Evolutionary conservation across 805 yeast species (phyloP), one percentile per base, ranked within the genome.

Genomic region (Lipomyces yamanashiensis): DNA sequence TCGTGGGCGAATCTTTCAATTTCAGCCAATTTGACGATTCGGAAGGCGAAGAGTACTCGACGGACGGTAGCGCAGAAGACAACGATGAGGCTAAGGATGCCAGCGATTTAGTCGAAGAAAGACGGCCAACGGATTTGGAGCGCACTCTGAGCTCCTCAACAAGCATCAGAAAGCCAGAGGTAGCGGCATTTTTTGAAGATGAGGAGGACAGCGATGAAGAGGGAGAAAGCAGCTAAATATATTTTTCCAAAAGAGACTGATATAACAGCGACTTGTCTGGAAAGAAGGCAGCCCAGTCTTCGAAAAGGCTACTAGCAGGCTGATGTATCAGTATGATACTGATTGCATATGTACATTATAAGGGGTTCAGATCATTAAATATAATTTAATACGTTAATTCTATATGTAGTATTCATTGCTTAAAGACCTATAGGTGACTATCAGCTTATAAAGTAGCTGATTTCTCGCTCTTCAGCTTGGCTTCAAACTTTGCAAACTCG

Each of bases 401-500:
- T 28, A 28, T 23, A 9, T 12, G 39, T 21, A n/a, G 13, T 40
- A 37, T 52, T 28, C 33, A 49, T 49, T 13, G 23, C 33, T 6
- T 12, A 47, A 2, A 36, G 12, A 10, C 28, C 5, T 8, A 7
- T 21, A 21, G 4, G n/a, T n/a, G 10, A 12, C 23, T 48, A 23
- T 23, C n/a, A 48, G n/a, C 33, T 34, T 50, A 50, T 23, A 36
- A 2, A 8, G 54, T 12, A 13, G 45, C 47, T 15, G 17, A 33
- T 13, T 51, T 58, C 70, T 76, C 74, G 19, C 69, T 66, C 64
- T 80, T 77, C 63, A 86, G 77, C 66, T 79, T 81, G 69, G 83
- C 81, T 74, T 92, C 98, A 58, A 92, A 82, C 76, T 90, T 89
- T 72, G 90, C 93, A 75, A 90, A 91, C 76, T 92, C 96, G 67